Evolutionary conservation across 2,329 filamentous ascomycete genomes (phyloP), one percentile per base, ranked within the genome.

Genomic region (Colletotrichum sp.): DNA sequence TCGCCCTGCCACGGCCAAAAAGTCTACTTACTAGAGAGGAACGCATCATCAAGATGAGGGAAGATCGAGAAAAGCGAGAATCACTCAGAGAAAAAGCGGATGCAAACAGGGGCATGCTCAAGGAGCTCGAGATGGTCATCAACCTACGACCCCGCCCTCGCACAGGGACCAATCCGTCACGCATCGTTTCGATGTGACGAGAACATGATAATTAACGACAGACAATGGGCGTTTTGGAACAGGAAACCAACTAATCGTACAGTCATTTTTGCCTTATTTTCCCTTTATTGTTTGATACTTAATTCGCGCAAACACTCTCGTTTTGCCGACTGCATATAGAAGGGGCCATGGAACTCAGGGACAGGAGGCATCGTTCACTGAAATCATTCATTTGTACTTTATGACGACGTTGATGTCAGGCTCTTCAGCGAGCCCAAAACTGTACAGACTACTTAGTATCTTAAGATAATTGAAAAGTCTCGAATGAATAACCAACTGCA

Each of bases 101-200:
- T 77, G 94, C 95, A 13, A 97, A 93, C 77, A 94, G 93, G 58
- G 95, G 94, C 79, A 98, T 99, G 95, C 90, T 99, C 77, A 93
- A 94, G 77, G 97, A 99, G 85, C 89, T 99, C 74, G 95, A 98
- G 86, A 96, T 95, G 78, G 92, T 99, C 76, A 97, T 98, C 83
- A 91, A 88, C 81, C 85, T 88, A 39, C 84, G 88, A 30, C 88
- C 88, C 8, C 82, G 81, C 77, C 84, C 78, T 66, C 84, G 86
- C 58, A 79, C 82, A 39, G 87, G 87, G 75, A 81, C 77, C 76
- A 80, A 80, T 18, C 78, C 81, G 25, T 82, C 81, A 64, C 85
- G 86, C 55, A 82, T 87, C 67, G 82, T 87, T 39, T 89, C 87
- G 32, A 83, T 89, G 85, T 89, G 82, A 85, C 77, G 79, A 66